A percentile compares a stretch with the other conserved stretches of the same genome.
Conservation (phyloP, 1,284 basidiomycete species). For the Cryptococcus neoformans region DNA sequence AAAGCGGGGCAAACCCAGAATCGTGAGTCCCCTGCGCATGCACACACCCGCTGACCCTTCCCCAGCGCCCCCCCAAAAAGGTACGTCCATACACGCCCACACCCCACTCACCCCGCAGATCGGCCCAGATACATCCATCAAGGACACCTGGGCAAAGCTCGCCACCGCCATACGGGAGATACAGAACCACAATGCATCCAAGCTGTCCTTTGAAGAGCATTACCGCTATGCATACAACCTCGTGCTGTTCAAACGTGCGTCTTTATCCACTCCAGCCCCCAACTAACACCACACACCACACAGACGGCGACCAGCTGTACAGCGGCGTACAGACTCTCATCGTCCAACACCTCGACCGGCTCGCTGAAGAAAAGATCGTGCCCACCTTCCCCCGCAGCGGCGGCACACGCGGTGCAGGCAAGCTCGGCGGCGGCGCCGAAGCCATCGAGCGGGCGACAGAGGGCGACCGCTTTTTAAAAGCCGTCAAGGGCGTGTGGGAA, state of each 20-base stretch:
- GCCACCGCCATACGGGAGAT: constrained; percentile 83
- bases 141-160: constrained; percentile 47
- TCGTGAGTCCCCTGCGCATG: constrained; percentile 26
- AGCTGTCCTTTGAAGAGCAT: constrained; percentile 95
- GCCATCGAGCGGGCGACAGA: constrained; percentile 54
- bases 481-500: constrained; percentile 84
- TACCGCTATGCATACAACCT: constrained; percentile 93
- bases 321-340: constrained; percentile 79
- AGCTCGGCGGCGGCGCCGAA: constrained; percentile 38
- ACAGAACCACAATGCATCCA: constrained; percentile 88
- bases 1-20: constrained; percentile 42
- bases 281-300: not conserved
- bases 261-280: not conserved
- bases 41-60: constrained; percentile 4
- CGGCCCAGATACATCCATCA: constrained; percentile 43
- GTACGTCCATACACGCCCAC: constrained; percentile 14
- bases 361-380: constrained; percentile 73
- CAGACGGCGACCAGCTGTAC: constrained; percentile 77
- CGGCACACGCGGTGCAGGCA: constrained; percentile 35
- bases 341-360: constrained; percentile 73
- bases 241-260: constrained; percentile 70
- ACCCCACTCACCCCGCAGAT: constrained; percentile 20
- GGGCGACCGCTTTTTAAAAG: constrained; percentile 79
- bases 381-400: constrained; percentile 69
- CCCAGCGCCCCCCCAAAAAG: constrained; percentile 42